phyloP scores from a whole-genome alignment of 352 stramenopile genomes.

The Phytopythium chamaehyphon region DNA sequence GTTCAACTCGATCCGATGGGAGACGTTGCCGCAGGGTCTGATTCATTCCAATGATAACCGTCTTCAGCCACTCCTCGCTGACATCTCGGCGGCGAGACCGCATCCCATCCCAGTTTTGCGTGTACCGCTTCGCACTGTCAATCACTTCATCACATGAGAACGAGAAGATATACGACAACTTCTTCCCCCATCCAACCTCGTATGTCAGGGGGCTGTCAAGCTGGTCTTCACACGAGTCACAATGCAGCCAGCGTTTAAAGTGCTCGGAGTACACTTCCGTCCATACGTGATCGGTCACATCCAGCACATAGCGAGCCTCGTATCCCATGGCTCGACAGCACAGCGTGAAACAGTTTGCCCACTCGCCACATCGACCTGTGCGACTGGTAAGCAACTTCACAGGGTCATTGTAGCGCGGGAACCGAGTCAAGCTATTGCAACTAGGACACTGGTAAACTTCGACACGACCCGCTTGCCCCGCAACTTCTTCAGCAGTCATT shows the following conservation, averaged over 20 bases:
- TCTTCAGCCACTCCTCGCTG: slow-evolving; percentile 56
- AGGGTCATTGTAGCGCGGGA: slow-evolving; percentile 90
- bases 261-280: slow-evolving; percentile 88
- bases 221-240: slow-evolving; percentile 92
- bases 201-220: slow-evolving; percentile 93
- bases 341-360: slow-evolving; percentile 92
- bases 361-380: slow-evolving; percentile 89
- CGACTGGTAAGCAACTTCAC: slow-evolving; percentile 83
- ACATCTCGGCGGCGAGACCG: slow-evolving; percentile 54
- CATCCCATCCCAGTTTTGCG: slow-evolving; percentile 65
- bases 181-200: slow-evolving; percentile 94
- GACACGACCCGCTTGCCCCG: slow-evolving; percentile 63
- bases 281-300: slow-evolving; percentile 96
- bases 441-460: slow-evolving; percentile 84
- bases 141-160: slow-evolving; percentile 86
- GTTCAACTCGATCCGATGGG: slow-evolving; percentile 19
- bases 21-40: slow-evolving; percentile 21
- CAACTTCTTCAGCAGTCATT: slow-evolving; percentile 49
- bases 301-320: slow-evolving; percentile 89
- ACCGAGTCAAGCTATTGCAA: slow-evolving; percentile 60
- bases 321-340: slow-evolving; percentile 88
- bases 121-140: slow-evolving; percentile 87
- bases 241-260: slow-evolving; percentile 89
- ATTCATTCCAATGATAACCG: slow-evolving; percentile 57
- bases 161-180: slow-evolving; percentile 91